These are phyloP conservation scores for Venturia effusa DNA, from an alignment of 2,329 filamentous ascomycete species.

Conservation along the genomic window DNA sequence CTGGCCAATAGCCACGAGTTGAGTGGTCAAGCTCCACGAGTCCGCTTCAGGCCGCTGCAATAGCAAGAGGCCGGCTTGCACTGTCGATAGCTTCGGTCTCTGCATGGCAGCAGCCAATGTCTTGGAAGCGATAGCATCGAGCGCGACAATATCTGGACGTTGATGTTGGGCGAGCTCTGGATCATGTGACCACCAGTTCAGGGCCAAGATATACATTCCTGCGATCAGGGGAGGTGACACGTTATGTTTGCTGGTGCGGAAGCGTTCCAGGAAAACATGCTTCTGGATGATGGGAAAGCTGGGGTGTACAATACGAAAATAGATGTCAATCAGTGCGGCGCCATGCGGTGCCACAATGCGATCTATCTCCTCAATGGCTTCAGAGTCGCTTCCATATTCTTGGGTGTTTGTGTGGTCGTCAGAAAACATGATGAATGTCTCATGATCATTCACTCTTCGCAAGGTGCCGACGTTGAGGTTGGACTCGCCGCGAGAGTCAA, in stretches of 20 bases:
- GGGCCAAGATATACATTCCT: constrained; percentile 72
- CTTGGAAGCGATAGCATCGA: constrained; percentile 64
- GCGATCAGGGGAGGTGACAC: constrained; percentile 69
- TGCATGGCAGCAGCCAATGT: constrained; percentile 69
- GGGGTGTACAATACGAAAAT: constrained; percentile 71
- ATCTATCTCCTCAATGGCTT: constrained; percentile 64
- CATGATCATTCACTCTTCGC: constrained; percentile 63
- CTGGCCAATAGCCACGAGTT: constrained; percentile 76
- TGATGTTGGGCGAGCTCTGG: constrained; percentile 52
- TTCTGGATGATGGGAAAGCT: constrained; percentile 77
- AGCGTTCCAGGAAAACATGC: constrained; percentile 67
- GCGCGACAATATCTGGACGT: constrained; percentile 59
- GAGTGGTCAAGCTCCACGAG: constrained; percentile 76
- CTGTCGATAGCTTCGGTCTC: constrained; percentile 68
- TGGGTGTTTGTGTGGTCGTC: constrained; percentile 63
- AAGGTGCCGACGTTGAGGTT: constrained; percentile 52
- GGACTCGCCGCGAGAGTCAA: constrained; percentile 73
- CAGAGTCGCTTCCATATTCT: constrained; percentile 57
- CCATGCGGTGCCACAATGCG: constrained; percentile 66
- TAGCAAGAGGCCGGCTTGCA: constrained; percentile 66
- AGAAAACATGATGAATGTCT: constrained; percentile 71
- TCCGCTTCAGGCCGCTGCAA: constrained; percentile 67
- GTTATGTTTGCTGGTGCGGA: constrained; percentile 54
- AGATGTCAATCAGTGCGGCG: constrained; percentile 65
- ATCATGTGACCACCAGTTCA: constrained; percentile 79